phyloP scores from a whole-genome alignment of 164 flowering plant species.

The Nymphaea colorata region DNA sequence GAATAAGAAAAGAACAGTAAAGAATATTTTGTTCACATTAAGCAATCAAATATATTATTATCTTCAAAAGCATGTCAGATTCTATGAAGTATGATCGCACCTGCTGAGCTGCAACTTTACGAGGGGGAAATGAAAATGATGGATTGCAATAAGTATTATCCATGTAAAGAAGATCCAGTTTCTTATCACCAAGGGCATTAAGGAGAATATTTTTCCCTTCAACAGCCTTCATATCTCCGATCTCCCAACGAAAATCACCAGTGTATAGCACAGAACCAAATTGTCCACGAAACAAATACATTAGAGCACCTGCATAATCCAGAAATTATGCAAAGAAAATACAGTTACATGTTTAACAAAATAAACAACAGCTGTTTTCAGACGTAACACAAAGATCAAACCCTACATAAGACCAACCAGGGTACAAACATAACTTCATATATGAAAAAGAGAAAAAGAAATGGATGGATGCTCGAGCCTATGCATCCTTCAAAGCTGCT shows the following conservation, averaged over 20 bases:
- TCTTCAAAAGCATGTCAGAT: neutral
- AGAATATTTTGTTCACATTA: too few relatives aligned
- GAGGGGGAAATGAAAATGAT: conserved; percentile 54
- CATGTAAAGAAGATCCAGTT: conserved; percentile 48
- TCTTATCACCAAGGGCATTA: conserved; percentile 38
- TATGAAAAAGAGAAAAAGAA: too few relatives aligned
- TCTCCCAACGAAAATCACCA: conserved; percentile 62
- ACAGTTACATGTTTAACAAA: neutral
- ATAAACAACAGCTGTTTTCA: too few relatives aligned
- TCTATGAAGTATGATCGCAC: conserved; percentile 12
- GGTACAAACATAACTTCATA: too few relatives aligned
- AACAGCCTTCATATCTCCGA: conserved; percentile 23
- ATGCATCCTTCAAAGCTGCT: too few relatives aligned
- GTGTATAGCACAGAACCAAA: conserved; percentile 65
- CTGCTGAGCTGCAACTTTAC: conserved; percentile 68
- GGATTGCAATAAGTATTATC: conserved; percentile 90
- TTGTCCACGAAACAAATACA: conserved; percentile 51
- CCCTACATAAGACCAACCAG: too few relatives aligned
- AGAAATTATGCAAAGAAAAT: neutral
- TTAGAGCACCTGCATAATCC: conserved; percentile 20
- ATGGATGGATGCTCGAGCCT: too few relatives aligned
- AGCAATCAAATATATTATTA: too few relatives aligned
- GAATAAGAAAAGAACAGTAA: too few relatives aligned
- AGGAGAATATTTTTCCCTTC: conserved; percentile 36
- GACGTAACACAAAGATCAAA: too few relatives aligned